Conservation (phyloP, 2,329 filamentous ascomycete species). For the Pseudogymnoascus sp. region DNA sequence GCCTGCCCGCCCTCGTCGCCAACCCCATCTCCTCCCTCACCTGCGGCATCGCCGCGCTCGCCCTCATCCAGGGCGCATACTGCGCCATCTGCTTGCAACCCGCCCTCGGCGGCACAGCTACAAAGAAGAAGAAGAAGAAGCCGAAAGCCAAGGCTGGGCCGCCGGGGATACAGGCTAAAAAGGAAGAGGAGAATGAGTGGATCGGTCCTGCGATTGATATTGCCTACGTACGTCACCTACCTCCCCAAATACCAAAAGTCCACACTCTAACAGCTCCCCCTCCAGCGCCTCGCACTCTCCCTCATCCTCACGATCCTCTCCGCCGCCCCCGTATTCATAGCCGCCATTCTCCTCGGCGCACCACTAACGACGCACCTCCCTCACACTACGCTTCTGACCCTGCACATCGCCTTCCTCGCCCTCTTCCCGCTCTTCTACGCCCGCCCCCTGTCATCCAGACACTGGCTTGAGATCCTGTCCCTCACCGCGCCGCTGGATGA, state of each 20-base stretch:
- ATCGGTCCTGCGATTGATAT: neutral
- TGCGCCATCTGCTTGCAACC: slow-evolving; percentile 57
- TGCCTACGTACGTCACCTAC: neutral
- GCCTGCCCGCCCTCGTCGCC: slow-evolving; percentile 60
- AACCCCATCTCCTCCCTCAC: slow-evolving; percentile 62
- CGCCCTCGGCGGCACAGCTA: slow-evolving; percentile 38
- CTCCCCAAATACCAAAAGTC: neutral
- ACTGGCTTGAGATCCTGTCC: slow-evolving; percentile 66
- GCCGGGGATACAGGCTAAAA: neutral
- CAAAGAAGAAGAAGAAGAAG: slow-evolving; percentile 45
- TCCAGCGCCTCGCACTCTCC: slow-evolving; percentile 63
- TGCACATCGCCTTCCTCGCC: slow-evolving; percentile 73
- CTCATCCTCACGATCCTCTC: slow-evolving; percentile 45
- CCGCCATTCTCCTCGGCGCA: slow-evolving; percentile 81
- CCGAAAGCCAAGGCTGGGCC: slow-evolving; percentile 14
- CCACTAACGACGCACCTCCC: slow-evolving; percentile 73
- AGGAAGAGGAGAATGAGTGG: neutral
- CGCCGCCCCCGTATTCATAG: slow-evolving; percentile 45
- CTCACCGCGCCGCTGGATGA: slow-evolving; percentile 70
- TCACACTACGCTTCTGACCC: slow-evolving; percentile 73
- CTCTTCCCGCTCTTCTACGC: slow-evolving; percentile 78
- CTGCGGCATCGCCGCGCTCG: slow-evolving; percentile 54
- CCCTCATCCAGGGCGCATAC: slow-evolving; percentile 57
- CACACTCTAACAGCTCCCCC: neutral
- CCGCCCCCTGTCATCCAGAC: slow-evolving; percentile 65